Evolutionary conservation across 2,329 filamentous ascomycete species (phyloP).

Genomic region (Aspergillus amoenus): DNA sequence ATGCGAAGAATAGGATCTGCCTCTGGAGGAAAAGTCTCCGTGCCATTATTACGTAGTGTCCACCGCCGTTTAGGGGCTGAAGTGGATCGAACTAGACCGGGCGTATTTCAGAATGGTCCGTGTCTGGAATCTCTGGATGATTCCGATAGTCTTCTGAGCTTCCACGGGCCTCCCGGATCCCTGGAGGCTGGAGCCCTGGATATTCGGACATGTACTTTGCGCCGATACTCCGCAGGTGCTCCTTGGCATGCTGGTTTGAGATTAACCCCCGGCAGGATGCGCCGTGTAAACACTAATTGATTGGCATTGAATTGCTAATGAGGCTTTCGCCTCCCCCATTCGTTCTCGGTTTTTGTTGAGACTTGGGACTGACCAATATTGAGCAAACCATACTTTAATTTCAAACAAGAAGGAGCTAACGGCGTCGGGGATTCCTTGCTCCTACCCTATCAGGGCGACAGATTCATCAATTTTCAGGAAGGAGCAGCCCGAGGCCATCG

Average conservation of each 20-base stretch:
- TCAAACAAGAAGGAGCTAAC: background rate
- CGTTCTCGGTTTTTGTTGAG: too few relatives aligned
- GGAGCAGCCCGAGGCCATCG: too few relatives aligned
- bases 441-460: background rate
- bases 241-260: too few relatives aligned
- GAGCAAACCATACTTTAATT: background rate
- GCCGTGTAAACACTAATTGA: too few relatives aligned
- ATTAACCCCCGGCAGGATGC: too few relatives aligned
- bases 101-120: background rate
- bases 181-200: background rate
- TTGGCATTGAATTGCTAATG: background rate
- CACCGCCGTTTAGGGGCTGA: background rate
- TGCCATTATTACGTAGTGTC: background rate
- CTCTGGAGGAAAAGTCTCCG: background rate
- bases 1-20: constrained; percentile 16
- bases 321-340: background rate
- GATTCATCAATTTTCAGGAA: too few relatives aligned
- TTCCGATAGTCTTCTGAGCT: background rate
- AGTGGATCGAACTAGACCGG: background rate
- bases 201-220: too few relatives aligned
- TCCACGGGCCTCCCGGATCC: background rate
- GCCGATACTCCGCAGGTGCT: too few relatives aligned
- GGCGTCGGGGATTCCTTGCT: background rate
- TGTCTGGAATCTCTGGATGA: background rate
- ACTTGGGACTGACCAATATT: background rate